These are phyloP conservation scores for Endoconidiophora laricicola DNA, from an alignment of 2,329 filamentous ascomycete genomes.

Conservation along the genomic window DNA sequence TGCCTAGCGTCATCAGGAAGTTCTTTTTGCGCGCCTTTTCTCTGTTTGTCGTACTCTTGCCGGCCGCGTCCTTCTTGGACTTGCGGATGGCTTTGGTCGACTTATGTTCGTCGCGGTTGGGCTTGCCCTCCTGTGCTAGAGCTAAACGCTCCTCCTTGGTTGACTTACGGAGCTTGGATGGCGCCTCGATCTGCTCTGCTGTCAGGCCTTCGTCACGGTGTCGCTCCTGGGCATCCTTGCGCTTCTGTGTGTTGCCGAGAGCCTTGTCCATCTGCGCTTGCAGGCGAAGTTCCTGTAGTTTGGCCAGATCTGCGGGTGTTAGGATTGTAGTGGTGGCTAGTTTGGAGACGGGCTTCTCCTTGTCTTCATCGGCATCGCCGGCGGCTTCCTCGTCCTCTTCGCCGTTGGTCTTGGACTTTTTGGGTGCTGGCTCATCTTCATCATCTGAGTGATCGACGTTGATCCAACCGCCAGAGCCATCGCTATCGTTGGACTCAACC, in stretches of 20 bases:
- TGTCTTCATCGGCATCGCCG: slow-evolving; percentile 19
- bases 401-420: slow-evolving; percentile 22
- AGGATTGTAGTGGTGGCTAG: slow-evolving; percentile 88
- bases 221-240: slow-evolving; percentile 34
- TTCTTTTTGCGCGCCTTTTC: slow-evolving; percentile 98
- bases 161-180: slow-evolving; percentile 62
- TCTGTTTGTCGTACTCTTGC: slow-evolving; percentile 93
- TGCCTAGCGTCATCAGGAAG: slow-evolving; percentile 93
- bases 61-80: slow-evolving; percentile 72
- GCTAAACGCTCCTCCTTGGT: slow-evolving; percentile 84
- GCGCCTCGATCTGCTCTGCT: slow-evolving; percentile 78
- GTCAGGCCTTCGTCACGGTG: slow-evolving; percentile 81
- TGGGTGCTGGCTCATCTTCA: slow-evolving; percentile 49
- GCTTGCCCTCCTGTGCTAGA: slow-evolving; percentile 67
- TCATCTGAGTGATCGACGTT: slow-evolving; percentile 73
- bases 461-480: slow-evolving; percentile 80
- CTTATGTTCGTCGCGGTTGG: slow-evolving; percentile 63
- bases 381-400: slow-evolving; percentile 13
- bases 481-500: slow-evolving; percentile 40
- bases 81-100: slow-evolving; percentile 69
- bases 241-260: slow-evolving; percentile 30
- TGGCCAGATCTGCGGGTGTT: slow-evolving; percentile 88
- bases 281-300: slow-evolving; percentile 74
- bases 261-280: slow-evolving; percentile 53
- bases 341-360: slow-evolving; percentile 39